These are phyloP conservation scores for Bidens hawaiensis DNA, from an alignment of 140 eudicot species.

Conservation along the genomic window DNA sequence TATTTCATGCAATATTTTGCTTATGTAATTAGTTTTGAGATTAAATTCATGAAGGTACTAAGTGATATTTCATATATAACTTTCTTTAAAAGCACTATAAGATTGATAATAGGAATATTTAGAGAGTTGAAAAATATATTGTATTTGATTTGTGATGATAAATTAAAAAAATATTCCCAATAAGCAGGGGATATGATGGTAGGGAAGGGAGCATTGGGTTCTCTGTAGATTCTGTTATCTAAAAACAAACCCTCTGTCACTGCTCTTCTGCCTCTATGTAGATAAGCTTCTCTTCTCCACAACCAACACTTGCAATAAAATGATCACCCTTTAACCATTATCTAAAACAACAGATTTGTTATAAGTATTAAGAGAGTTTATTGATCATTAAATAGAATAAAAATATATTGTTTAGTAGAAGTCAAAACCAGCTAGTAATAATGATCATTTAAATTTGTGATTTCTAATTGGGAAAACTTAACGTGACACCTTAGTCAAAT, in stretches of 20 bases:
- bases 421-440: not conserved
- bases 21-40: not conserved
- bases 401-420: not conserved
- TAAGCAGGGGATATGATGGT: conserved; percentile 24
- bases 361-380: not conserved
- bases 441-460: no score
- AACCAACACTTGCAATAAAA: conserved; percentile 3
- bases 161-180: conserved; percentile 17
- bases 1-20: not conserved
- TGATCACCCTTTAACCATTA: not conserved
- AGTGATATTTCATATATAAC: not conserved
- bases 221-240: conserved; percentile 23
- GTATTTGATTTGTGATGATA: not conserved
- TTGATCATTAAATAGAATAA: not conserved
- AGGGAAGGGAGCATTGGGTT: conserved; percentile 30
- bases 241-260: conserved; percentile 17
- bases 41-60: not conserved
- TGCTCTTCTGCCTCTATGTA: not conserved
- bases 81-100: not conserved
- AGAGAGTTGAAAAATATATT: not conserved
- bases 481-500: no score
- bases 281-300: conserved; percentile 14
- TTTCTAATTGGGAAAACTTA: not conserved
- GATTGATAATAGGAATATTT: conserved; percentile 2
- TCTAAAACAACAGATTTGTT: not conserved